Percentiles rank a stretch among this genome's conserved stretches.
Evolutionary conservation across 2,329 filamentous ascomycete genomes (phyloP).

Genomic region (Xylaria sp.): DNA sequence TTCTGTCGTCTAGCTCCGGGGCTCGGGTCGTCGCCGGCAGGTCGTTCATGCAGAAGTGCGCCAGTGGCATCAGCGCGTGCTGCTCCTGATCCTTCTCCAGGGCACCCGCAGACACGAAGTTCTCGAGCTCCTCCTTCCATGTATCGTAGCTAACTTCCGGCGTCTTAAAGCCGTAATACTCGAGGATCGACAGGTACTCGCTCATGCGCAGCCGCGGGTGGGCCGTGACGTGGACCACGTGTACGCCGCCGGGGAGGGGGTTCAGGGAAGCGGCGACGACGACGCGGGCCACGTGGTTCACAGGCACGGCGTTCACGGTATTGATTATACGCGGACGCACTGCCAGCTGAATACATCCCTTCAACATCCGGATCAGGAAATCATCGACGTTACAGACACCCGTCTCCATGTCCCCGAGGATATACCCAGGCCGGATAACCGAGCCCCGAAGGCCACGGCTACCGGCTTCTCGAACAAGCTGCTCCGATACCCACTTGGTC

Average conservation of each 20-base stretch:
- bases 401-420: constrained; percentile 71
- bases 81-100: constrained; percentile 63
- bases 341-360: constrained; percentile 82
- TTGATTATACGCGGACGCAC: constrained; percentile 78
- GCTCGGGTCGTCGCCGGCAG: constrained; percentile 71
- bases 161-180: constrained; percentile 72
- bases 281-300: constrained; percentile 79
- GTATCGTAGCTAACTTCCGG: constrained; percentile 67
- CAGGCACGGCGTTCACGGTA: constrained; percentile 87
- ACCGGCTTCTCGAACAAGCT: constrained; percentile 77
- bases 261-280: constrained; percentile 75
- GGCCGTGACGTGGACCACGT: constrained; percentile 76
- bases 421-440: constrained; percentile 83
- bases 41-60: constrained; percentile 51
- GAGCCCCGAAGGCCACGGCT: constrained; percentile 73
- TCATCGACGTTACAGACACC: constrained; percentile 84
- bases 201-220: constrained; percentile 80
- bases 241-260: constrained; percentile 50
- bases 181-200: constrained; percentile 71
- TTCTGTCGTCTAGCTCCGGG: constrained; percentile 73
- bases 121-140: constrained; percentile 70
- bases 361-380: constrained; percentile 83
- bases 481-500: constrained; percentile 71
- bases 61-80: constrained; percentile 71
- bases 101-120: constrained; percentile 63